Conservation (phyloP, 139 green algal genomes). For the Chlorella sorokiniana region DNA sequence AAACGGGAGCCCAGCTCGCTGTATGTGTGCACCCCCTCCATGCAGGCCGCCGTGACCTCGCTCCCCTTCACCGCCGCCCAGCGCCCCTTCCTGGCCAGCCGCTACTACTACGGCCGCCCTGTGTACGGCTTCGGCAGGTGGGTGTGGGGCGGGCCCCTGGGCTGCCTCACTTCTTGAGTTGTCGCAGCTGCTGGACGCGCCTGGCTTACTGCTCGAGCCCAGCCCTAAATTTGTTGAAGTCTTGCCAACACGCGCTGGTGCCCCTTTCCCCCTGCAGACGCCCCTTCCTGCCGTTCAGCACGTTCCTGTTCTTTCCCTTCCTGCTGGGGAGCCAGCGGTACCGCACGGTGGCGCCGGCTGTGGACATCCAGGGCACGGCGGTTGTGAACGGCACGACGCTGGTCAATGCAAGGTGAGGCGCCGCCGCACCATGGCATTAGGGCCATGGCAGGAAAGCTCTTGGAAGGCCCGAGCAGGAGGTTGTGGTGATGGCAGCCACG, state of each 20-base stretch:
- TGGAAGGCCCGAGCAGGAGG: too few species aligned
- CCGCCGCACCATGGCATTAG: too few species aligned
- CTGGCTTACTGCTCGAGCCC: neutral
- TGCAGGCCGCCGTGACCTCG: neutral
- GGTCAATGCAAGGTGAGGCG: neutral
- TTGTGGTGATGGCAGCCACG: too few species aligned
- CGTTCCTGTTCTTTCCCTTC: conserved; percentile 11
- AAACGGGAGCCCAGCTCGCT: too few species aligned
- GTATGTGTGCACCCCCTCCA: neutral
- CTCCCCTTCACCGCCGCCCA: conserved; percentile 3
- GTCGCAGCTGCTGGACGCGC: too few species aligned
- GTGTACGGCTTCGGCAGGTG: conserved; percentile 22
- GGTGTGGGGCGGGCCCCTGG: neutral
- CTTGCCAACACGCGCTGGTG: neutral
- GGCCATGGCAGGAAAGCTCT: neutral
- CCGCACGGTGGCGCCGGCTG: neutral
- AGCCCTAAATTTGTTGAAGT: too few species aligned
- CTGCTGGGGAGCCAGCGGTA: neutral
- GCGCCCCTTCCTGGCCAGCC: conserved; percentile 17
- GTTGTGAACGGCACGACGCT: neutral
- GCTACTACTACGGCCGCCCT: neutral
- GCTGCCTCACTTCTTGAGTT: neutral
- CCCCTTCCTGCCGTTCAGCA: conserved; percentile 13
- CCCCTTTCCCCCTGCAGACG: neutral
- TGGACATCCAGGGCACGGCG: conserved; percentile 1